phyloP scores from a whole-genome alignment of 2,329 filamentous ascomycete species.

The Claviceps maximensis region DNA sequence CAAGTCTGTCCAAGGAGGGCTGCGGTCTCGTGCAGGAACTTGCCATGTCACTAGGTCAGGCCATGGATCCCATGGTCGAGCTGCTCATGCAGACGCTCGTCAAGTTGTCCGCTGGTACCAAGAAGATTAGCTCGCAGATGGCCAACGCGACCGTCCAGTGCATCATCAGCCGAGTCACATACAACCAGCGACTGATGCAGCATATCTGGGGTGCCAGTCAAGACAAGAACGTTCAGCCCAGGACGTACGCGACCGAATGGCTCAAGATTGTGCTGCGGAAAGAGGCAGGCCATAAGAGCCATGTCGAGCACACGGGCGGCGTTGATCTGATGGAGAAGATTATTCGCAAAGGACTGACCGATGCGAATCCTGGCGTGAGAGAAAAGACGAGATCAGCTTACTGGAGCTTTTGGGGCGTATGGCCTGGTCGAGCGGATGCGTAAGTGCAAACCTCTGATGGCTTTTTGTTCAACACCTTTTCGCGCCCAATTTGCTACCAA shows the following conservation, averaged over 20 bases:
- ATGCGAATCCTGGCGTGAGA: constrained; percentile 81
- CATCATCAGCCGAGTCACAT: constrained; percentile 68
- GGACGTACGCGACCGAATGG: constrained; percentile 70
- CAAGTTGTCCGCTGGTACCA: constrained; percentile 79
- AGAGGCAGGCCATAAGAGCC: constrained; percentile 63
- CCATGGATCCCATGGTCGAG: constrained; percentile 79
- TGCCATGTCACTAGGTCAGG: constrained; percentile 60
- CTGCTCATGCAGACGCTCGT: constrained; percentile 79
- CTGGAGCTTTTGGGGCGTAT: constrained; percentile 69
- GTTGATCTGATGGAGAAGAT: constrained; percentile 76
- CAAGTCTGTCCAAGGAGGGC: constrained; percentile 78
- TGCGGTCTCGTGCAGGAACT: constrained; percentile 77
- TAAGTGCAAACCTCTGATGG: constrained; percentile 28
- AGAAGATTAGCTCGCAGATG: constrained; percentile 80
- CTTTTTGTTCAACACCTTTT: too few species aligned
- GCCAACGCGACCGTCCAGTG: constrained; percentile 71
- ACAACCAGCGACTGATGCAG: constrained; percentile 68
- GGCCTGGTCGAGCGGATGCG: constrained; percentile 64
- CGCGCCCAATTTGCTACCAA: too few species aligned
- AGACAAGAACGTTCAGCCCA: constrained; percentile 86
- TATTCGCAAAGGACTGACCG: constrained; percentile 75
- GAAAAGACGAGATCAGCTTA: constrained; percentile 76
- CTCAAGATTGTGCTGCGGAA: constrained; percentile 69
- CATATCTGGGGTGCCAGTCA: constrained; percentile 72
- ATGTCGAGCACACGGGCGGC: constrained; percentile 74